Conservation (phyloP, 805 yeast genomes). For the Pichia thaimueangensis region DNA sequence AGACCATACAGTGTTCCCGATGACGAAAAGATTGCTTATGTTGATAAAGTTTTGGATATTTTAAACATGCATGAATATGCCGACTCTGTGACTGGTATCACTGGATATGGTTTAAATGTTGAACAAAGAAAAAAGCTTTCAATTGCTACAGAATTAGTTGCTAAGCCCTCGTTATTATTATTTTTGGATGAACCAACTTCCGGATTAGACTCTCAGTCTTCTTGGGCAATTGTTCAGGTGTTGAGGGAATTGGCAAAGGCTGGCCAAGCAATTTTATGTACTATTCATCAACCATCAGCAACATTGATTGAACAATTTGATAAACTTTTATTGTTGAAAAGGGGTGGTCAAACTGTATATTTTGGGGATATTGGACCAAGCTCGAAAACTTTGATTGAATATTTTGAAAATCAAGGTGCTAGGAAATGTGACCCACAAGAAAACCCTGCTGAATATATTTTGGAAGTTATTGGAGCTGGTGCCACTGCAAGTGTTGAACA, state of each 20-base stretch:
- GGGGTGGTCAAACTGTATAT: constrained; percentile 48
- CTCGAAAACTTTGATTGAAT: constrained; percentile 36
- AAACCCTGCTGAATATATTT: constrained; percentile 73
- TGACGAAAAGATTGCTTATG: constrained; percentile 37
- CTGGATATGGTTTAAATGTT: constrained; percentile 46
- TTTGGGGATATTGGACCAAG: constrained; percentile 48
- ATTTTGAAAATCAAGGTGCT: constrained; percentile 53
- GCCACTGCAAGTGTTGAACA: constrained; percentile 57
- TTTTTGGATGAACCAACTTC: constrained; percentile 59
- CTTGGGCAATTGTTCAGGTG: constrained; percentile 52
- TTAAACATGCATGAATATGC: constrained; percentile 40
- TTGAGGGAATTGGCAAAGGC: constrained; percentile 43
- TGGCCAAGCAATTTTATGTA: constrained; percentile 52
- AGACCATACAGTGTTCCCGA: constrained; percentile 36
- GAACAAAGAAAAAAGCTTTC: constrained; percentile 50
- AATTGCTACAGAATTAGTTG: constrained; percentile 50
- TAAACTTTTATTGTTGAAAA: constrained; percentile 38
- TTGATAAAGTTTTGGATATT: constrained; percentile 35
- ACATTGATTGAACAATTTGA: constrained; percentile 37
- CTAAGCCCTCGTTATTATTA: constrained; percentile 45
- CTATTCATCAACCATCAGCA: constrained; percentile 48
- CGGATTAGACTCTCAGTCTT: constrained; percentile 53
- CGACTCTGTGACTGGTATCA: constrained; percentile 43
- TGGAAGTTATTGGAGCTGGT: constrained; percentile 74
- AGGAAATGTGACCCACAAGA: constrained; percentile 53